phyloP scores from a whole-genome alignment of 139 green algal genomes.

The Yamagishiella unicocca region DNA sequence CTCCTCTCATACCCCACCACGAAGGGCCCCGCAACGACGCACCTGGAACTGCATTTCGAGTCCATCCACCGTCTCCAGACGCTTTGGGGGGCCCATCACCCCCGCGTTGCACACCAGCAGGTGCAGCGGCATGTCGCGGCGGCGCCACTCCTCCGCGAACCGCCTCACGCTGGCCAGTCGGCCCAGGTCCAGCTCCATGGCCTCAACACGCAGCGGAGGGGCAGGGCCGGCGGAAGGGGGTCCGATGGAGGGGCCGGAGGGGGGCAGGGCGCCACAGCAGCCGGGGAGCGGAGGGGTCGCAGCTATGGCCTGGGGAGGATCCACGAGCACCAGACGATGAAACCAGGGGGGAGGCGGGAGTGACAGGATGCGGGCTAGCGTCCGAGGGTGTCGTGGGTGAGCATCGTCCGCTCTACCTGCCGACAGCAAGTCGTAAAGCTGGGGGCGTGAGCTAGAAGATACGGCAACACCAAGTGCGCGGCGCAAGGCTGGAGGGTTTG shows the following conservation, averaged over 20 bases:
- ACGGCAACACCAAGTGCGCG: no score
- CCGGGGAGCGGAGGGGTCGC: not conserved
- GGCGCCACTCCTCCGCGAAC: constrained; percentile 59
- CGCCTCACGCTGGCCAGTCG: constrained; percentile 51
- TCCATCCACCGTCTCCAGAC: constrained; percentile 67
- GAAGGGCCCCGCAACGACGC: not conserved
- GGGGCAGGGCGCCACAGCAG: not conserved
- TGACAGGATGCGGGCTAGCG: not conserved
- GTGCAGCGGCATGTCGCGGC: constrained; percentile 55
- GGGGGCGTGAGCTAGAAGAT: not conserved
- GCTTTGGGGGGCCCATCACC: constrained; percentile 74
- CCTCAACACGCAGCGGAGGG: not conserved
- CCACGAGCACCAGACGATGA: not conserved
- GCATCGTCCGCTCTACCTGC: constrained; percentile 44
- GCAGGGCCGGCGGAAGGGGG: not conserved
- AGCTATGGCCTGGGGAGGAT: not conserved
- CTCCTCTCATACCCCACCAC: not conserved
- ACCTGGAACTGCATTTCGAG: constrained; percentile 85
- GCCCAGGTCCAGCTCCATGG: constrained; percentile 14
- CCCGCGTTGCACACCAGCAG: constrained; percentile 79
- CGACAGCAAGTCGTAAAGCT: constrained; percentile 59
- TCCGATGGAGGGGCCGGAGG: not conserved
- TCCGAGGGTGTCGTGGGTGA: not conserved
- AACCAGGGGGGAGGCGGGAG: not conserved
- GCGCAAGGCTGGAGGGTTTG: not conserved